Conservation (phyloP, 2,329 filamentous ascomycete genomes). For the Alternaria incomplexa region DNA sequence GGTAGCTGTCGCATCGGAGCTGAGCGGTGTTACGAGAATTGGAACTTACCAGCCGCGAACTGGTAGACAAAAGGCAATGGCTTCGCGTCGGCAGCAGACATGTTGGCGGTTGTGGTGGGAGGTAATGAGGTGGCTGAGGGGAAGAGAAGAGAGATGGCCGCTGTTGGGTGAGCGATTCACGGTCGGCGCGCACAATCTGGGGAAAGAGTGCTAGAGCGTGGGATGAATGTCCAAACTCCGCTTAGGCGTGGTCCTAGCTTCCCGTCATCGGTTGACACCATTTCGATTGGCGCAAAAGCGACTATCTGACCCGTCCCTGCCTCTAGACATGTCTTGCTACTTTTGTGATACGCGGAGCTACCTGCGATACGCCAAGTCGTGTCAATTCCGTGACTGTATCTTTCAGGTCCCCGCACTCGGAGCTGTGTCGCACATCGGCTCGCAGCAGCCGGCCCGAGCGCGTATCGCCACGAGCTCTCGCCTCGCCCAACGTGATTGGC, state of each 20-base stretch:
- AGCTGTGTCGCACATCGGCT: not conserved
- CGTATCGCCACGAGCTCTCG: slow-evolving; percentile 3
- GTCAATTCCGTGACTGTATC: slow-evolving; percentile 5
- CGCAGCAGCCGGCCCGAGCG: slow-evolving; percentile 1
- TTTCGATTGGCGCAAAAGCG: slow-evolving; percentile 15
- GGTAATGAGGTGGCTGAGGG: slow-evolving; percentile 9
- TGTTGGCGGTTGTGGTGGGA: slow-evolving; percentile 33
- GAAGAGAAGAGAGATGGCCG: slow-evolving; percentile 20
- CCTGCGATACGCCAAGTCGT: slow-evolving; percentile 1
- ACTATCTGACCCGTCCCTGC: slow-evolving; percentile 4
- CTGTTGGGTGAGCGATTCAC: slow-evolving; percentile 15
- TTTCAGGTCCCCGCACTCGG: not conserved
- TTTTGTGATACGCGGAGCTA: not conserved
- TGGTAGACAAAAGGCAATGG: slow-evolving; percentile 93
- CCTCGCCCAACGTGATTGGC: slow-evolving; percentile 6
- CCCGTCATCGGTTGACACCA: slow-evolving; percentile 23
- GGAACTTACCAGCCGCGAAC: slow-evolving; percentile 80
- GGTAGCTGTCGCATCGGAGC: slow-evolving; percentile 20
- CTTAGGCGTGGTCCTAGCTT: slow-evolving; percentile 26
- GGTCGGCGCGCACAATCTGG: slow-evolving; percentile 33
- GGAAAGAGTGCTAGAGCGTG: slow-evolving; percentile 33
- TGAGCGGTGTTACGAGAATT: slow-evolving; percentile 33
- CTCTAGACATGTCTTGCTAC: not conserved
- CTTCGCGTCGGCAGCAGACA: slow-evolving; percentile 62
- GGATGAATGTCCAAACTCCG: slow-evolving; percentile 27